Base-by-base conservation (phyloP, 2,329 filamentous ascomycete species). In the Trematosphaeria pertusa region DNA sequence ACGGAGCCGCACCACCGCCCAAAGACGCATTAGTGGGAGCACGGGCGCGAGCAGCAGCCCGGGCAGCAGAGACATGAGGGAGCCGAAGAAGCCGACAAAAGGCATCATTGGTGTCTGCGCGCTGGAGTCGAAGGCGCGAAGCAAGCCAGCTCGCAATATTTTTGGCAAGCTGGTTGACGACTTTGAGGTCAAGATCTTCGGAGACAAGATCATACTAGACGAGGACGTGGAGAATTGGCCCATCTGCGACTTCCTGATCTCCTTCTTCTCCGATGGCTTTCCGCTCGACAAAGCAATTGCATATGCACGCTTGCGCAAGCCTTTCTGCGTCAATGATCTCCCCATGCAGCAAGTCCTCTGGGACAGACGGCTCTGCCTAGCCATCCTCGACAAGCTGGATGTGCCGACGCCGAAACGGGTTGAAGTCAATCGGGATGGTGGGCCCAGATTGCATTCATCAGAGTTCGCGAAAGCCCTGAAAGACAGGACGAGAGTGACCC, bases 141-240 rank as follows among this genome's bases (percentile, higher is more conserved):
- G 92, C 79, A 97, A 97, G 73, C 94, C 94, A 1, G 97, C 93
- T 67, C 84, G 95, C 58, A 97, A 96, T 66, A 99, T 99, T 59
- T 77, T 99, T 49, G 97, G 96, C 65, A 85, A 92, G 39, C 80
- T 99, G 15, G 93, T 97, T 56, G 85, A 89, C 24, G 93, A 97
- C 61, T 97, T 99, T 65, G 93, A 99, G 64, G 92, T 97, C 18
- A 87, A 96, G 52, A 93, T 99, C 10, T 99, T 99, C 76, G 95
- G 94, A 37, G 94, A 99, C 77, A 99, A 99, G 75, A 93, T 97
- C 33, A 99, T 99, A 59, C 80, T 99, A 26, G 94, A 99, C 65
- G 94, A 99, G 82, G 89, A 89, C 53, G 88, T 97, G 45, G 91
- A 96, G 73, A 96, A 97, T 69, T 97, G 92, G 92, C 92, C 92